Evolutionary conservation across 108 stramenopile genomes (phyloP), one percentile per base, ranked within the genome.

Genomic region (Discostella pseudostelligera): DNA sequence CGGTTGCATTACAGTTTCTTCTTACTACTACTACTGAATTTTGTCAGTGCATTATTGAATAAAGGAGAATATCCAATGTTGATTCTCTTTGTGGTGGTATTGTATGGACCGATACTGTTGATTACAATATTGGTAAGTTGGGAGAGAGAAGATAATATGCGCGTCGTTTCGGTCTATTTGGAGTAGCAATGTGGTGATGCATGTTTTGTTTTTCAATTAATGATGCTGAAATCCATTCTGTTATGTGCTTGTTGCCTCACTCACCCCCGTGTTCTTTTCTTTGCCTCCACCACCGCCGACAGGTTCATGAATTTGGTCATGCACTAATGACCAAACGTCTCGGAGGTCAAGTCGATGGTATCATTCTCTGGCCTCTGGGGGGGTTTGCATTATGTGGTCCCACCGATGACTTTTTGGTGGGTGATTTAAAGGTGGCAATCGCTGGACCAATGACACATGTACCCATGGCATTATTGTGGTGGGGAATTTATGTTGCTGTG

Each of bases 281-380:
- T 4, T 3, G 8, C 21, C 32, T 8, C 47, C 22, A 42, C 50
- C 26, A 47, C 46, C 46, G 16, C 16, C 10, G n/a, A 47, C 26
- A 51, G 50, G 50, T 51, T 14, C 81, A 82, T 54, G 81, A 82
- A 56, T 66, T 79, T 22, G 81, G 81, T 21, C 81, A 82, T 51
- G 74, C 74, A n/a, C 28, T 72, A 0, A 62, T 43, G 29, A 79
- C 78, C 1, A 70, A 74, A 49, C 47, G 45, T 32, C 14, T 76
- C 25, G 81, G 81, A 9, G 81, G 81, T 4, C n/a, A 21, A 11
- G 81, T 82, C 25, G 78, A 56, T 4, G 66, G 78, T 2, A 75
- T 82, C 22, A 36, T 79, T 4, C 58, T 82, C 3, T 82, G 81
- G 81, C 81, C 81, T 8, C 69, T 82, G 8, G 81, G 81, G 36